Evolutionary conservation across 139 green algal species (phyloP), one percentile per base, ranked within the genome.

Genomic region (Bryopsis sp.): DNA sequence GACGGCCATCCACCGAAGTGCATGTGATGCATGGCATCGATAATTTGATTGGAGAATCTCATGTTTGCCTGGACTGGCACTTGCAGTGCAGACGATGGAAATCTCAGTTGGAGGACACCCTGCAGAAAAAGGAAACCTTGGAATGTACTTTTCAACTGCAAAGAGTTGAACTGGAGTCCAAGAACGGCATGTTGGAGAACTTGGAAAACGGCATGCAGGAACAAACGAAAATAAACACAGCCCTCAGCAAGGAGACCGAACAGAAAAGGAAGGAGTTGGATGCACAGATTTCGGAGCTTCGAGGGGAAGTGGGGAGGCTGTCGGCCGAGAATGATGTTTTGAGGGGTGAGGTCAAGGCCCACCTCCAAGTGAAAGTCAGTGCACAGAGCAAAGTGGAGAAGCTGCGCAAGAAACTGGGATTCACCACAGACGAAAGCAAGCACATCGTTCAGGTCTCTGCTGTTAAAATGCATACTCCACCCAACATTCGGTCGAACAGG

Each of bases 381-480:
- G 19, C 59, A 6, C 7, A 26, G 19, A 31, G 43, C 5, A 67
- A 67, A 31, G 5, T 67, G 28, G 31, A 67, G 33, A 43, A 47
- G 31, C 5, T 67, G 31, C 39, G 33, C 5, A 26, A 7, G 7
- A 8, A 67, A 28, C 28, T 67, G 31, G 59, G 59, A 7, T 31
- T 67, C 5, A 67, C 59, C 8, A 29, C 59, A 6, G 28, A 26
- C 19, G 59, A 67, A 47, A 67, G 28, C 59, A 19, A 67, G 33
- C 33, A 39, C 59, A 24, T 67, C 19, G 19, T 39, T 19, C 59
- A 67, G 31, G 59, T 67, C 15, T 26, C 24, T 26, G 22, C 7
- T n/a, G 19, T 46, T 8, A 46, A 28, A 5, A 47, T 67, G 28
- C 59, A 39, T 26, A 39, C 7, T 11, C 15, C 8, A 5, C n/a